Percentiles rank a stretch among this genome's conserved stretches.
phyloP scores from a whole-genome alignment of 495 filamentous ascomycete species.

The Podospora bellae-mahoneyi region DNA sequence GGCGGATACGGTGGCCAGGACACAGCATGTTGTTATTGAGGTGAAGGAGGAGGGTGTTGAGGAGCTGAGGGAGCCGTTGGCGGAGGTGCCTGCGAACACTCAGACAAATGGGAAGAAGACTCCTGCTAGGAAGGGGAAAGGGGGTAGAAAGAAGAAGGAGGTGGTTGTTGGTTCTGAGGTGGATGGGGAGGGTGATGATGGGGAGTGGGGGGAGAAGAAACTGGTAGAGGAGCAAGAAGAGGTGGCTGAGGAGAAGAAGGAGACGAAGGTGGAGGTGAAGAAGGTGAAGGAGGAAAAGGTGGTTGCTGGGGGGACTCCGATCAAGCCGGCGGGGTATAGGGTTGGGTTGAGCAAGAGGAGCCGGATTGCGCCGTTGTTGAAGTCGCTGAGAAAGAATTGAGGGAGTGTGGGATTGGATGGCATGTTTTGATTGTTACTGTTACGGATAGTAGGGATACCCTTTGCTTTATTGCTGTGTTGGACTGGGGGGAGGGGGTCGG shows the following conservation, averaged over 20 bases:
- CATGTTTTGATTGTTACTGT: not conserved
- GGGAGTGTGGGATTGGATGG: not conserved
- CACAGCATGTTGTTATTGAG: not conserved
- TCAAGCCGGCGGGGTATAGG: not conserved
- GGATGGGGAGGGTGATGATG: not conserved
- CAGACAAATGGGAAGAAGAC: not conserved
- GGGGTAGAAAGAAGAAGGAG: not conserved
- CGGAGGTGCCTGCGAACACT: not conserved
- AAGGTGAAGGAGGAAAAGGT: not conserved
- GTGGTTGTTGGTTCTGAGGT: not conserved
- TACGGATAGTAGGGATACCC: not conserved
- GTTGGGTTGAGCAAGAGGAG: conserved; percentile 1
- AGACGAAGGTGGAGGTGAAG: not conserved
- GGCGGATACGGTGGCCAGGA: not conserved
- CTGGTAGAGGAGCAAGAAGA: not conserved
- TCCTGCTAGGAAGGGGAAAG: not conserved
- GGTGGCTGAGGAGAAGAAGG: not conserved
- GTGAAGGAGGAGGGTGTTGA: not conserved
- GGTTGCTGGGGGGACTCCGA: not conserved
- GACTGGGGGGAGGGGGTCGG: not conserved
- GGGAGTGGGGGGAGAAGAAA: not conserved
- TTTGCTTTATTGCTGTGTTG: not conserved
- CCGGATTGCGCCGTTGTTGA: conserved; percentile 1
- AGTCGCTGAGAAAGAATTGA: not conserved
- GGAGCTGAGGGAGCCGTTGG: not conserved